phyloP scores from a whole-genome alignment of 2,329 filamentous ascomycete species.

The Sordariomycetes sp. region DNA sequence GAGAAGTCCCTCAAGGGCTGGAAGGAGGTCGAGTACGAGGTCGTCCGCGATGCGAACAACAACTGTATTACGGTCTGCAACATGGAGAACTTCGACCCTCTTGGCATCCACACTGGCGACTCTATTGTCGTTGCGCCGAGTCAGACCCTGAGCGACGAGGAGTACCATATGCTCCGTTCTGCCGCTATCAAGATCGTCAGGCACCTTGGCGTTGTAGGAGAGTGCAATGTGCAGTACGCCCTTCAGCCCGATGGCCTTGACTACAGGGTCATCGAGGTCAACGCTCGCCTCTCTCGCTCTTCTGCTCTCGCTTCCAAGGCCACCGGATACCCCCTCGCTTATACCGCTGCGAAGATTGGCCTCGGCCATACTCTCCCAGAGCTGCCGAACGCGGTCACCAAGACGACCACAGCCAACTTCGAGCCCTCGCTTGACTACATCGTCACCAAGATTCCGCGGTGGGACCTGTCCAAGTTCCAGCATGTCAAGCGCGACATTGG shows the following conservation, averaged over 20 bases:
- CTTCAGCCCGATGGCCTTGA: conserved; percentile 93
- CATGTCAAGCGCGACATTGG: conserved; percentile 97
- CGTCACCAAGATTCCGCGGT: conserved; percentile 96
- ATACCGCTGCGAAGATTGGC: conserved; percentile 96
- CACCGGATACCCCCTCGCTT: conserved; percentile 92
- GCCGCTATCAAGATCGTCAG: conserved; percentile 98
- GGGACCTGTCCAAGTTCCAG: conserved; percentile 98
- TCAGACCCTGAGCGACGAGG: conserved; percentile 94
- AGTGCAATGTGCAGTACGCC: conserved; percentile 98
- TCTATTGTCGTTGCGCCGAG: conserved; percentile 96
- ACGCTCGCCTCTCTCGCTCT: conserved; percentile 93
- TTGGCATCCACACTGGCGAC: conserved; percentile 96
- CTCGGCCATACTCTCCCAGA: conserved; percentile 91
- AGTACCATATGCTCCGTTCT: conserved; percentile 98
- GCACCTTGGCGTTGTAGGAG: conserved; percentile 91
- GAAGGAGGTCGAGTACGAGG: conserved; percentile 99
- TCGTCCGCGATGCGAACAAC: conserved; percentile 91
- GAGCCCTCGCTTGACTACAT: conserved; percentile 96
- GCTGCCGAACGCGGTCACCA: conserved; percentile 94
- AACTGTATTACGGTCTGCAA: conserved; percentile 98
- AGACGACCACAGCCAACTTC: conserved; percentile 82
- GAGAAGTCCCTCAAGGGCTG: conserved; percentile 99
- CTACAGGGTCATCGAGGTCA: conserved; percentile 98
- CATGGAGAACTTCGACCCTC: conserved; percentile 78
- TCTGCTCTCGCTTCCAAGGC: conserved; percentile 96